Conservation (phyloP, 768 basidiomycete species). For the Lentinula lateritia region DNA sequence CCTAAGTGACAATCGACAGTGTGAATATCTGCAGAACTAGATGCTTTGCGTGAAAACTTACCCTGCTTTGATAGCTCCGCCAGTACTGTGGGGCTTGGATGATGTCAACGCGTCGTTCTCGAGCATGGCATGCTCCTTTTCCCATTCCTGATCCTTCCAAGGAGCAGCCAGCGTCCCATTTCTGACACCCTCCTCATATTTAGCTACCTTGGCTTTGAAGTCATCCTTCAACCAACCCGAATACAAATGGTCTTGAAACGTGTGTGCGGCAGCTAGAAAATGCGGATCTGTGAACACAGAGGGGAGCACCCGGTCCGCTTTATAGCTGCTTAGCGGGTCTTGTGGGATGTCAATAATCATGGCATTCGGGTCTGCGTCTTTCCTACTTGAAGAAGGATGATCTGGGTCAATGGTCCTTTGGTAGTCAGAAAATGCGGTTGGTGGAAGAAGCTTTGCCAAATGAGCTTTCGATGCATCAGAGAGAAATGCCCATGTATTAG, state of each 20-base stretch:
- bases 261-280: slow-evolving; percentile 47
- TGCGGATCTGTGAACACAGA: slow-evolving; percentile 45
- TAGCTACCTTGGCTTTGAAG: slow-evolving; percentile 33
- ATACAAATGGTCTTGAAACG: slow-evolving; percentile 57
- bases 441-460: slow-evolving; percentile 38
- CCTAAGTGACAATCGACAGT: slow-evolving; percentile 13
- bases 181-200: slow-evolving; percentile 37
- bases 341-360: slow-evolving; percentile 15
- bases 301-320: slow-evolving; percentile 24
- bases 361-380: slow-evolving; percentile 3
- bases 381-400: slow-evolving; percentile 27
- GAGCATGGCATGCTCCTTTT: slow-evolving; percentile 29
- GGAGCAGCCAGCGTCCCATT: slow-evolving; percentile 45
- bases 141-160: slow-evolving; percentile 66
- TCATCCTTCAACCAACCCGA: slow-evolving; percentile 43
- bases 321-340: background rate
- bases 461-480: slow-evolving; percentile 32
- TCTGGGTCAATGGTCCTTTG: slow-evolving; percentile 23
- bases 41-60: slow-evolving; percentile 12
- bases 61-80: slow-evolving; percentile 23
- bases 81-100: background rate
- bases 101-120: slow-evolving; percentile 6
- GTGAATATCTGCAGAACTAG: background rate
- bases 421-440: slow-evolving; percentile 36
- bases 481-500: slow-evolving; percentile 38